These are phyloP conservation scores for Hypholoma fasciculare DNA, from an alignment of 768 basidiomycete genomes.

Conservation along the genomic window DNA sequence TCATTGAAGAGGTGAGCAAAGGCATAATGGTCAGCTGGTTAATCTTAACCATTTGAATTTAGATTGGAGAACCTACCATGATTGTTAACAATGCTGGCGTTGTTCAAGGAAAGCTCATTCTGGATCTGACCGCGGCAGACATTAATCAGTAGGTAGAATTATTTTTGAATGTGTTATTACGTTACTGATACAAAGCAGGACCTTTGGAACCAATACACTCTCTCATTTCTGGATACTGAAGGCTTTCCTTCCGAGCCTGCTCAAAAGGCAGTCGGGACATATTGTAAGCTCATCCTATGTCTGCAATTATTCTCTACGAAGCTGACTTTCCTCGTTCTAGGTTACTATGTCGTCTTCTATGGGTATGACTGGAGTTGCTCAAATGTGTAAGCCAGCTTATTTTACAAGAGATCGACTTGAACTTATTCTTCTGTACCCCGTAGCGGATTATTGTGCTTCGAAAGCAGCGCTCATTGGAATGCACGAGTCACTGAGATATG, in stretches of 20 bases:
- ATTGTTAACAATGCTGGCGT: slow-evolving; percentile 96
- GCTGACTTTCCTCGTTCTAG: slow-evolving; percentile 35
- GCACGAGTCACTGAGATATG: slow-evolving; percentile 84
- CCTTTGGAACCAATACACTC: slow-evolving; percentile 85
- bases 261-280: slow-evolving; percentile 78
- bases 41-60: slow-evolving; percentile 2
- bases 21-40: background rate
- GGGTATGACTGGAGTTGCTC: slow-evolving; percentile 69
- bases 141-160: slow-evolving; percentile 62
- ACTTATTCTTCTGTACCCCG: background rate
- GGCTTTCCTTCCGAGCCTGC: slow-evolving; percentile 88
- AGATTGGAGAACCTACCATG: slow-evolving; percentile 89
- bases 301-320: background rate
- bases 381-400: slow-evolving; percentile 58
- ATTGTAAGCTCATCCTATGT: slow-evolving; percentile 52
- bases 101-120: slow-evolving; percentile 83
- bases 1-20: slow-evolving; percentile 69
- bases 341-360: slow-evolving; percentile 78
- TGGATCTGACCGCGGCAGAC: slow-evolving; percentile 79
- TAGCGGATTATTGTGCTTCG: slow-evolving; percentile 89
- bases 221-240: slow-evolving; percentile 93
- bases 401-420: background rate
- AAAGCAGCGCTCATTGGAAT: slow-evolving; percentile 87
- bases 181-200: slow-evolving; percentile 46
- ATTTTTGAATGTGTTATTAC: background rate